These are phyloP conservation scores for Nasturtium officinale DNA, from an alignment of 345 rosid species.

Conservation along the genomic window DNA sequence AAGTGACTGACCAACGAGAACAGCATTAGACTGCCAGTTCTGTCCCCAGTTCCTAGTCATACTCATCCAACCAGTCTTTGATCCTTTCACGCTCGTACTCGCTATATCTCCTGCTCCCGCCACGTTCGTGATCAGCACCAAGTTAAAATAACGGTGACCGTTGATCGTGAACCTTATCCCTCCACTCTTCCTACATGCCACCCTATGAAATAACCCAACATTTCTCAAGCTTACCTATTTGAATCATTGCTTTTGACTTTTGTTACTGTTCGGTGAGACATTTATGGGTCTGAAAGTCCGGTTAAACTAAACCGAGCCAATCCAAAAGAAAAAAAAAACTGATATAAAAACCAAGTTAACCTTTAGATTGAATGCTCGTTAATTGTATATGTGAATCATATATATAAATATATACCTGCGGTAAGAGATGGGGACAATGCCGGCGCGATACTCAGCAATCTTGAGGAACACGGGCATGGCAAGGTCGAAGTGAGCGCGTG, in stretches of 20 bases:
- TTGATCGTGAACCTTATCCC: constrained; percentile 72
- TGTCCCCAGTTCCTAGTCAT: constrained; percentile 75
- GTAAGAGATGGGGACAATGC: constrained; percentile 68
- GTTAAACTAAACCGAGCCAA: neutral
- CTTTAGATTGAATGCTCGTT: neutral
- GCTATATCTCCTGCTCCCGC: constrained; percentile 72
- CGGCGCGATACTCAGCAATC: constrained; percentile 68
- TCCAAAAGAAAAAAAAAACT: neutral
- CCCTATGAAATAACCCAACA: constrained; percentile 42
- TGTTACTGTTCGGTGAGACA: neutral
- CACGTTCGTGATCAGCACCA: constrained; percentile 66
- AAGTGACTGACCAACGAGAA: constrained; percentile 68
- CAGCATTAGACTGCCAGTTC: constrained; percentile 65
- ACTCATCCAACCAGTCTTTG: constrained; percentile 62
- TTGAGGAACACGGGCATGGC: constrained; percentile 49
- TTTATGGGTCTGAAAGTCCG: neutral
- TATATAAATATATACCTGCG: constrained; percentile 38
- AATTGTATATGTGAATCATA: too few relatives aligned
- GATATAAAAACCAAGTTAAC: neutral
- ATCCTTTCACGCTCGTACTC: constrained; percentile 62
- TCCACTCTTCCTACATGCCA: constrained; percentile 59
- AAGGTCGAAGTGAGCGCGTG: constrained; percentile 53
- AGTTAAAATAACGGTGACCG: constrained; percentile 64
- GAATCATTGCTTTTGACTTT: neutral
- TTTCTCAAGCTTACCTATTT: neutral